Base-by-base conservation (phyloP, 306 rosid genomes). In the Purshia tridentata region DNA sequence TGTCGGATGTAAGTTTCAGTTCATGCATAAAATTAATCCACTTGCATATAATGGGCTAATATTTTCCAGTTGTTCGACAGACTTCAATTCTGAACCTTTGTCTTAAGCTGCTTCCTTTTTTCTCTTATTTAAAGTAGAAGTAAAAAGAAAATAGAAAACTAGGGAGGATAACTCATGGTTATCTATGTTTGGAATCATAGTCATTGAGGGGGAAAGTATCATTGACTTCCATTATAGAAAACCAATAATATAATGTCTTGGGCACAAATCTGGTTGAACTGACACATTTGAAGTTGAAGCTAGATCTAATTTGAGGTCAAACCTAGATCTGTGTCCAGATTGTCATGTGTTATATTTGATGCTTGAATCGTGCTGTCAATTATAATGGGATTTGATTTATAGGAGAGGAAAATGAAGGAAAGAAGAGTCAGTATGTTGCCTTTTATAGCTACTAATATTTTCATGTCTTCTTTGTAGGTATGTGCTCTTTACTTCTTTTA, bases 401-500 rank as follows among this genome's bases (percentile, higher is more conserved):
- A 15, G 35, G 35, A 29, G 35, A 12, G 72, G 42, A 67, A 47
- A 35, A 15, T 20, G 16, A 11, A 47, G 18, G 8, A 35, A 46
- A 61, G 5, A 16, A 37, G 41, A 35, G 6, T 50, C 23, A 4
- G 45, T 52, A 10, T 35, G 55, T 69, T n/a, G 29, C 63, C 62
- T 61, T 39, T 50, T 9, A 29, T 46, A 9, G 5, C 44, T 56
- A 55, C 60, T 61, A 69, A 5, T 75, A 63, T 71, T 22, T 63
- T 67, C 16, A 9, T 83, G 50, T 74, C 63, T 46, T 69, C 44
- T 74, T 22, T 70, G 54, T 73, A 94, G 99, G 99, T 94, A 89
- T 74, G 96, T 86, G 62, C 91, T 94, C 48, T 90, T 73, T 65
- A 85, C 99, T 10, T 58, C 81, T 78, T 94, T 84, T 81, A 84